Conservation (phyloP, 1,284 basidiomycete genomes). For the Cystobasidiaceae sp. region DNA sequence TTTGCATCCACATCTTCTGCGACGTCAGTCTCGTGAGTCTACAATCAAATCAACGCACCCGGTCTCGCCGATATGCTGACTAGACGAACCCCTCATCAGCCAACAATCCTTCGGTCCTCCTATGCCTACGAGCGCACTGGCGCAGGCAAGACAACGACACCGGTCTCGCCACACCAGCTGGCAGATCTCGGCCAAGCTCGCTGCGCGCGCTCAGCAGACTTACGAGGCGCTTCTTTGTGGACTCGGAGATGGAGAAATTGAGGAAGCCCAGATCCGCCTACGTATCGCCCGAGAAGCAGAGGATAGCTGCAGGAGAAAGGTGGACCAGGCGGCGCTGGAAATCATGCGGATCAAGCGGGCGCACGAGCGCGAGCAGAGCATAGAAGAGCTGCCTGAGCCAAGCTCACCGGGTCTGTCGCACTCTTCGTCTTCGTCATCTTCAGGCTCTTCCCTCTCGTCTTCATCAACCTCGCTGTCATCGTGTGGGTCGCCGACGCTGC, state of each 20-base stretch:
- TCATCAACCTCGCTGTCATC: not conserved
- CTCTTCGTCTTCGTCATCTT: not conserved
- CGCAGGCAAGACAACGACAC: conserved; percentile 7
- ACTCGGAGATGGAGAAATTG: not conserved
- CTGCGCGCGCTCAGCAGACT: conserved; percentile 13
- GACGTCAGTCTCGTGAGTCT: conserved; percentile 10
- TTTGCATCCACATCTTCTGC: conserved; percentile 1
- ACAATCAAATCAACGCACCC: too few relatives aligned
- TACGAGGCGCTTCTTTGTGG: conserved; percentile 14
- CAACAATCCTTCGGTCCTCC: conserved; percentile 15
- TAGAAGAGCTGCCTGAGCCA: not conserved
- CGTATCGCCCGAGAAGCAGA: conserved; percentile 26
- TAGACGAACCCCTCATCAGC: too few relatives aligned
- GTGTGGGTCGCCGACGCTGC: too few relatives aligned
- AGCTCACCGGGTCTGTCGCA: not conserved
- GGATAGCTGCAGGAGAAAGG: conserved; percentile 6
- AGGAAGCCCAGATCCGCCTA: conserved; percentile 17
- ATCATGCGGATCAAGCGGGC: conserved; percentile 17
- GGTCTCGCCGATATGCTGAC: too few relatives aligned
- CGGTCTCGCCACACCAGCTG: conserved; percentile 21
- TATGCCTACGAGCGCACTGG: not conserved
- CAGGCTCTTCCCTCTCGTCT: too few relatives aligned
- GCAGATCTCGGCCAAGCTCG: conserved; percentile 19
- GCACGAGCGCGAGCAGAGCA: not conserved
- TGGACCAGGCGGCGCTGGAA: conserved; percentile 10